These are phyloP conservation scores for Thalassiosira mediterranea DNA, from an alignment of 352 stramenopile species.

Conservation along the genomic window DNA sequence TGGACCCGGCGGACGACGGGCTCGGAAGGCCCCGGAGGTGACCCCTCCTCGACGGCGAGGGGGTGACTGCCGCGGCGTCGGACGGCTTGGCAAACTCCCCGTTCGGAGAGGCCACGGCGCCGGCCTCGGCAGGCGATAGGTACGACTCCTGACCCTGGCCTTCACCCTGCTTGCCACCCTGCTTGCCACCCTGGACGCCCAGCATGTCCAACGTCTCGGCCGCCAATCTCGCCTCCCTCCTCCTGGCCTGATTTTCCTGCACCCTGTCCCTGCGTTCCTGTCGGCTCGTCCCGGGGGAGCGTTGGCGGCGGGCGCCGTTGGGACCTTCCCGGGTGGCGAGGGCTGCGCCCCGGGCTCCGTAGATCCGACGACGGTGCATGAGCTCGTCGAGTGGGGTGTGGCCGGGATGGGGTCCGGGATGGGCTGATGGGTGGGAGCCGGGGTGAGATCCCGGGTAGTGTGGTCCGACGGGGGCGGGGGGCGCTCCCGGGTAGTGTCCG, in stretches of 20 bases:
- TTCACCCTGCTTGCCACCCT: no score
- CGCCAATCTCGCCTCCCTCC: background rate
- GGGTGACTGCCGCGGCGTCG: conserved; percentile 41
- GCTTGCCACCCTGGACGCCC: no score
- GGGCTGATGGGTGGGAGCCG: no score
- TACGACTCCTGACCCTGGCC: conserved; percentile 16
- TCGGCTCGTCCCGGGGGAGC: no score
- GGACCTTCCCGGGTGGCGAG: background rate
- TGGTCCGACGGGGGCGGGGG: no score
- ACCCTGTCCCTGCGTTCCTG: background rate
- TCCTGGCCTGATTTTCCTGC: background rate
- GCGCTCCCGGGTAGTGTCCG: no score
- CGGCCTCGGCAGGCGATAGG: conserved; percentile 30
- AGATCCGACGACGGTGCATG: conserved; percentile 51
- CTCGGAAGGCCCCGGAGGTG: background rate
- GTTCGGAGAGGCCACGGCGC: conserved; percentile 3
- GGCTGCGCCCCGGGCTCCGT: conserved; percentile 10
- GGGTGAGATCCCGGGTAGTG: no score
- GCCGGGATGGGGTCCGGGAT: no score
- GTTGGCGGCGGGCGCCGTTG: background rate
- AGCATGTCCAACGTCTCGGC: conserved; percentile 1
- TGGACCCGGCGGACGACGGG: no score
- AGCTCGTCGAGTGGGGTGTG: conserved; percentile 41
- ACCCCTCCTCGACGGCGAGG: conserved; percentile 29
- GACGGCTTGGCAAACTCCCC: conserved; percentile 15